A percentile compares a stretch with the other conserved stretches of the same genome.
phyloP scores from a whole-genome alignment of 495 filamentous ascomycete species.

The Xylona heveae region DNA sequence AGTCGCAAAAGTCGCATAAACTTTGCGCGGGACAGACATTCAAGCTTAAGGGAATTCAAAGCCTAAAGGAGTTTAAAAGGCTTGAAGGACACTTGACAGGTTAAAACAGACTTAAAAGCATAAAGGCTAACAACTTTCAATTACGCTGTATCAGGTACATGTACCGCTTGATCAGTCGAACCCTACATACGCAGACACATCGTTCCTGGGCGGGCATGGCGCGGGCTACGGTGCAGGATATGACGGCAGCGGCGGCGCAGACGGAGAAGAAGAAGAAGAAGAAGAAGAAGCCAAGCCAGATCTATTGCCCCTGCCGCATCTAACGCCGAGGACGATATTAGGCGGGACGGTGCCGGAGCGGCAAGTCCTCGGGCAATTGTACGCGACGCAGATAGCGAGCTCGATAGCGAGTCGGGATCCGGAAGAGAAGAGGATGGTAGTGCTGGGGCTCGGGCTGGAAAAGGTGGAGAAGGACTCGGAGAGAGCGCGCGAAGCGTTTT shows the following conservation, averaged over 20 bases:
- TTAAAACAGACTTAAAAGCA: too few species aligned
- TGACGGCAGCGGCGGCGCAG: too few species aligned
- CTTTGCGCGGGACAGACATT: too few species aligned
- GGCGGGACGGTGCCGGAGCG: conserved; percentile 60
- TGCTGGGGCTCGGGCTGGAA: conserved; percentile 64
- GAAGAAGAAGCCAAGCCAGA: too few species aligned
- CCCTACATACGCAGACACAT: conserved; percentile 31
- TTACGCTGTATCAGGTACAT: conserved; percentile 41
- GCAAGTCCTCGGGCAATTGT: conserved; percentile 68
- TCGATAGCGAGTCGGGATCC: conserved; percentile 48
- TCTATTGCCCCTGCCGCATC: conserved; percentile 52
- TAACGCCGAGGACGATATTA: conserved; percentile 75
- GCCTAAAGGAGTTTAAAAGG: too few species aligned
- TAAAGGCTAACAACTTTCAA: conserved; percentile 9
- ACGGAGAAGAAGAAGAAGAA: too few species aligned
- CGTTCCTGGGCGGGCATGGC: conserved; percentile 25
- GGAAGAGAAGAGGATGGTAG: conserved; percentile 54
- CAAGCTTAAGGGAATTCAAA: too few species aligned
- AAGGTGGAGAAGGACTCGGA: conserved; percentile 27
- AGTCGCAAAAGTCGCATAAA: conserved; percentile 3
- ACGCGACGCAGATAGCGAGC: conserved; percentile 73
- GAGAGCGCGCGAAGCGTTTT: conserved; percentile 41
- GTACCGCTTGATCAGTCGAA: conserved; percentile 57
- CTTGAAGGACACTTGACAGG: too few species aligned
- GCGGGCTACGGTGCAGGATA: too few species aligned